phyloP scores from a whole-genome alignment of 768 basidiomycete species.

The Pulveroboletus sp. region DNA sequence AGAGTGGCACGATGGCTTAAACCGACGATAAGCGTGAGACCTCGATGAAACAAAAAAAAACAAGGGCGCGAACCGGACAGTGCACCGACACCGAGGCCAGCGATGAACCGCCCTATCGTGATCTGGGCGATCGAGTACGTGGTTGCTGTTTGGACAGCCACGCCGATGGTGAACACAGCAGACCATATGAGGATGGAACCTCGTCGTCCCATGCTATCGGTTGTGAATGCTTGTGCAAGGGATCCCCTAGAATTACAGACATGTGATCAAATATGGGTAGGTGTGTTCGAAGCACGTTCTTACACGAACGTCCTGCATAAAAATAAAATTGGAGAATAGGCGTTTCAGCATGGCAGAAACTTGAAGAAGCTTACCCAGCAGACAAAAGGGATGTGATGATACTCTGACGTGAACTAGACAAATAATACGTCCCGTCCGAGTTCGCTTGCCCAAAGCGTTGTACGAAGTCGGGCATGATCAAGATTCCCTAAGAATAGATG shows the following conservation, averaged over 20 bases:
- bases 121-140: slow-evolving; percentile 12
- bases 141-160: slow-evolving; percentile 13
- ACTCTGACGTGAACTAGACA: slow-evolving; percentile 19
- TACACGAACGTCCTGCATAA: slow-evolving; percentile 12
- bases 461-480: slow-evolving; percentile 16
- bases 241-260: slow-evolving; percentile 43
- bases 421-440: slow-evolving; percentile 8
- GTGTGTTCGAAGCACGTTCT: background rate
- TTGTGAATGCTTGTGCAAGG: slow-evolving; percentile 48
- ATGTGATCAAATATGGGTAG: background rate
- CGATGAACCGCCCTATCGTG: slow-evolving; percentile 11
- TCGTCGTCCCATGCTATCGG: slow-evolving; percentile 15
- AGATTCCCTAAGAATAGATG: slow-evolving; percentile 5
- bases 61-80: slow-evolving; percentile 5
- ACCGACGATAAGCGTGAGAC: background rate
- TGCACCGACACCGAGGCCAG: slow-evolving; percentile 15
- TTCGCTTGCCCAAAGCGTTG: slow-evolving; percentile 10
- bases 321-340: background rate
- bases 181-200: slow-evolving; percentile 13
- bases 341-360: background rate
- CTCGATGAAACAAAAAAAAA: background rate
- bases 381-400: slow-evolving; percentile 16
- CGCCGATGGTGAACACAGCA: slow-evolving; percentile 14
- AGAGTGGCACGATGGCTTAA: slow-evolving; percentile 56
- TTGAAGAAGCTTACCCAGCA: slow-evolving; percentile 4